Base-by-base conservation (phyloP, 768 basidiomycete species). In the Russula vinacea region DNA sequence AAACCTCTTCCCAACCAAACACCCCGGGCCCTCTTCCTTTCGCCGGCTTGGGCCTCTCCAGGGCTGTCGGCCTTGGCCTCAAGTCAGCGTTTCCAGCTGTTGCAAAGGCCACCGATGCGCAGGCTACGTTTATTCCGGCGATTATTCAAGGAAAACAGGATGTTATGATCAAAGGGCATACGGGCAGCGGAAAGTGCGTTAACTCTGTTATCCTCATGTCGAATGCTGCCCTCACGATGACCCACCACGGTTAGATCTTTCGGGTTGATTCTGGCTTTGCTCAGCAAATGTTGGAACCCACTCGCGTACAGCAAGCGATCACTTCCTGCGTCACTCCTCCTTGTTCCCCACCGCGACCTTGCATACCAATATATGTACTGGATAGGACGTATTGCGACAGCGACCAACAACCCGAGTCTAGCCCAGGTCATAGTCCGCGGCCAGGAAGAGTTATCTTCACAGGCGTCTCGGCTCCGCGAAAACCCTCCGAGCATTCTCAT, bases 111-210 rank as follows among this genome's bases (percentile, higher is more conserved):
- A 91, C 89, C 0, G 73, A 75, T 14, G 80, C 81, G 37, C 89
- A 92, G 71, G 75, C 72, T 49, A 75, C 76, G 57, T 81, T 90
- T 58, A 85, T 91, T 62, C 82, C 83, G 3, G 88, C 84, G 19
- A 77, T 89, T 10, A 64, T 86, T 35, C 71, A 71, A 22, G 80
- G 79, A 8, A 80, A 80, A 8, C 80, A 80, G 69, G 85, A 91
- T 72, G 77, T 91, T 19, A 73, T 90, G 16, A 68, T 92, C 58
- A 85, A 83, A 66, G 89, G 90, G 66, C 75, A 76, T 29, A 89
- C 90, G n/a, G 90, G 90, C 5, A 83, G 85, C 51, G 90, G 89
- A 76, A 92, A 92, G 90, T 90, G 71, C 64, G 87, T 77, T 26
- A 7, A 26, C 32, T 50, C 17, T 3, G 11, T 14, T 5, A 13